phyloP scores from a whole-genome alignment of 257 asterid genomes.

The Thymus quinquecostatus region DNA sequence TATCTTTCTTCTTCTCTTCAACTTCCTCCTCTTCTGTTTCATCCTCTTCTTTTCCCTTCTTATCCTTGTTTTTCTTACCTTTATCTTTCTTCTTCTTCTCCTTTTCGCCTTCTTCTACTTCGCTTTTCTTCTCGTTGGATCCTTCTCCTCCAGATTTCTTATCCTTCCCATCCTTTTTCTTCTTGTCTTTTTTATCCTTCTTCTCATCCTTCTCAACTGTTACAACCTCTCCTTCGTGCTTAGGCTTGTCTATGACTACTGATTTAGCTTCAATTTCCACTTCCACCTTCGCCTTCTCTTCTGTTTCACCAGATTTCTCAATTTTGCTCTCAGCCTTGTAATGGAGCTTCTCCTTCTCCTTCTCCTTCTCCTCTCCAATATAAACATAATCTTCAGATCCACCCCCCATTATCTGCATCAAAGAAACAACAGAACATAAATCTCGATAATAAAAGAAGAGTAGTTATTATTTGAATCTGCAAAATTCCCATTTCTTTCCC shows the following conservation, averaged over 20 bases:
- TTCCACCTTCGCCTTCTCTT: constrained; percentile 48
- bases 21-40: constrained; percentile 11
- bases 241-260: constrained; percentile 37
- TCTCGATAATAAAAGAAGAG: not conserved
- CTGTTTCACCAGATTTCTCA: constrained; percentile 41
- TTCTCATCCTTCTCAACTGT: not conserved
- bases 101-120: constrained; percentile 22
- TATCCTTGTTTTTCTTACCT: constrained; percentile 32
- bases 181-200: constrained; percentile 29
- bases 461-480: too few species aligned
- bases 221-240: constrained; percentile 28
- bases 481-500: not conserved
- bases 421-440: not conserved
- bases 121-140: constrained; percentile 22
- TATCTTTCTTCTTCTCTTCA: constrained; percentile 21
- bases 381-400: constrained; percentile 24
- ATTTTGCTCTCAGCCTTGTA: constrained; percentile 46
- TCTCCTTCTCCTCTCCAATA: constrained; percentile 43
- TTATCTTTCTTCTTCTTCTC: constrained; percentile 35
- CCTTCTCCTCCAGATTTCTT: constrained; percentile 33
- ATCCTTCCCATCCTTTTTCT: constrained; percentile 26
- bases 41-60: not conserved
- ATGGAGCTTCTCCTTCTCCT: constrained; percentile 61
- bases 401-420: constrained; percentile 41
- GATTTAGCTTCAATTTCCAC: constrained; percentile 49